Evolutionary conservation across 2,329 filamentous ascomycete species (phyloP), one percentile per base, ranked within the genome.

Genomic region (Verticillium alfalfae): DNA sequence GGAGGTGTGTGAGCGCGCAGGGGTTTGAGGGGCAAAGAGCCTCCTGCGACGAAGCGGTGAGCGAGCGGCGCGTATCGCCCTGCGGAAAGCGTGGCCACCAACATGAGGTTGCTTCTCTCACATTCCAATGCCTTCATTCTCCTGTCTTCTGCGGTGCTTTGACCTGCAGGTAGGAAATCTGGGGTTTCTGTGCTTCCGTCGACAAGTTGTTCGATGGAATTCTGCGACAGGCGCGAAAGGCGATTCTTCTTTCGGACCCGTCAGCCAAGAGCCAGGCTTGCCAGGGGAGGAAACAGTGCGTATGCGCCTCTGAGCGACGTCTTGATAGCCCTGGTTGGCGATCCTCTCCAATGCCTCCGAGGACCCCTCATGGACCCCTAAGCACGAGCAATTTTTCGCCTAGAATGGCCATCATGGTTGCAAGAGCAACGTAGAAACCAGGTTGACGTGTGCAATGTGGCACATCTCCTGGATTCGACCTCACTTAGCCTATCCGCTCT

Each of bases 1-100:
- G 57, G 56, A 62, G 49, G 58, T 61, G 62, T 61, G 57, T 52
- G 34, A 62, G 39, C 37, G 57, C 62, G 60, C 62, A 65, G 58
- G 45, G 45, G 10, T 3, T 22, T 12, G n/a, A 18, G 26, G 31
- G 56, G 58, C 56, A 34, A 41, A 62, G 41, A 57, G 52, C 60
- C 34, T 64, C 63, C 64, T 57, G 49, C 36, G 54, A 64, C 60
- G 62, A 62, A 65, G 64, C 64, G 64, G 64, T 65, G 64, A 65
- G 64, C 57, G 37, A 62, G 58, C 60, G 60, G 34, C 54, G 64
- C 64, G 64, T 64, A 64, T 65, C 64, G 60, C 62, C 37, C 56
- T 22, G 10, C 45, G 45, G n/a, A 52, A 52, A n/a, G 22, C 45
- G 22, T 8, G 22, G n/a, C 45, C 45, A 18, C 45, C 45, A 26